Evolutionary conservation across 2,329 filamentous ascomycete genomes (phyloP), one percentile per base, ranked within the genome.

Genomic region (Colletotrichum destructivum): DNA sequence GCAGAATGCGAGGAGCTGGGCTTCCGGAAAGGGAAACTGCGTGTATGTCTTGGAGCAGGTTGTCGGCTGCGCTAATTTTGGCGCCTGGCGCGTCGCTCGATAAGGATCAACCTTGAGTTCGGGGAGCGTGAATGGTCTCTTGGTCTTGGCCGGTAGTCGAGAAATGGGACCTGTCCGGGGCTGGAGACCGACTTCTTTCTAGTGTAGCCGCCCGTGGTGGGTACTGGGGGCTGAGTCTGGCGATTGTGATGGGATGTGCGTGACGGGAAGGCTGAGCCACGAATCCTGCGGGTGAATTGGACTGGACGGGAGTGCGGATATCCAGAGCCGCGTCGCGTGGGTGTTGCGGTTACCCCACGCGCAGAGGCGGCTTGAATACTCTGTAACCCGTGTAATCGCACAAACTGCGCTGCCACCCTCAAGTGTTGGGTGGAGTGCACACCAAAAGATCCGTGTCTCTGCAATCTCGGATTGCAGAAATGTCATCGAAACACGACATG

Each of bases 261-360:
- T 69, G 69, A 73, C 64, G 68, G 71, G 64, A 71, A 67, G 68
- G 68, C 68, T 71, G 63, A 71, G 68, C 46, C 40, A 57, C 60
- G 54, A 67, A 56, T 63, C 57, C 47, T 56, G 26, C 38, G 52
- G 55, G 42, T 42, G 62, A 42, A 59, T 12, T 69, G 72, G 72
- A 66, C 70, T 74, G 70, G 47, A 59, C n/a, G 69, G 72, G 72
- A 66, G 72, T 74, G 70, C 46, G 42, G 52, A 69, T 74, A 74
- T 49, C 56, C 70, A 70, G 72, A 74, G 70, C 70, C 72, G 71
- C 72, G 65, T 69, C 69, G 65, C 69, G 47, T 69, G 65, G 65
- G 31, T 31, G 31, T 31, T 31, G 4, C 31, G 31, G 31, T 55
- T 64, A 69, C 69, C 65, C 69, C 69, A 64, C 65, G 59, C 54